Evolutionary conservation across 805 yeast genomes (phyloP).

Genomic region (Ogataea chonburiensis): DNA sequence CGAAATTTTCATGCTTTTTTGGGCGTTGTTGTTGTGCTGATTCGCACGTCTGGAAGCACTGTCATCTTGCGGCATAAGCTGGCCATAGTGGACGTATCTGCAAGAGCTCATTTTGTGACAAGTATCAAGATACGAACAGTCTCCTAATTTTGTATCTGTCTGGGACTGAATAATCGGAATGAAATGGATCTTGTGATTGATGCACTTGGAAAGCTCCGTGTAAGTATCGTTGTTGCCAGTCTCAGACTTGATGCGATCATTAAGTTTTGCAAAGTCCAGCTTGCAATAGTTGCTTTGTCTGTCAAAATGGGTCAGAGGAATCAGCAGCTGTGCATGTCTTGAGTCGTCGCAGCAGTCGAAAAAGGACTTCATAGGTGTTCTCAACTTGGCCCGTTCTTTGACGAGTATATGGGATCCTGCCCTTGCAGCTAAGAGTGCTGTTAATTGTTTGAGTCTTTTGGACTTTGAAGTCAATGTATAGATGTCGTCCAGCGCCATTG

Average conservation of each 20-base stretch:
- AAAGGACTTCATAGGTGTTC: conserved; percentile 44
- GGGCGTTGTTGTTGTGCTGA: conserved; percentile 23
- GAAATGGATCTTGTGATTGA: conserved; percentile 45
- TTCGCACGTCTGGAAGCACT: conserved; percentile 11
- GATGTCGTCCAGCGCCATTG: conserved; percentile 26
- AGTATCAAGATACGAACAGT: conserved; percentile 91
- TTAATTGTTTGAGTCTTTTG: conserved; percentile 28
- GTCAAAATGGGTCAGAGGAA: conserved; percentile 26
- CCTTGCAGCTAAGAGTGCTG: conserved; percentile 23
- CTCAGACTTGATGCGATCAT: conserved; percentile 17
- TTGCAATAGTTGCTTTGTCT: conserved; percentile 28
- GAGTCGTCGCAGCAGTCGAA: conserved; percentile 48
- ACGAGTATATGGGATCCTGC: conserved; percentile 42
- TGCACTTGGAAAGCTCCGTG: conserved; percentile 30
- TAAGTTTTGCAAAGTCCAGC: conserved; percentile 28
- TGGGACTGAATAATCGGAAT: conserved; percentile 53
- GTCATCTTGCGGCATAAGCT: conserved; percentile 41
- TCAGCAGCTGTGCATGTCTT: conserved; percentile 33
- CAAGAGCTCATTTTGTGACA: conserved; percentile 84
- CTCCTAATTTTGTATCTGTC: conserved; percentile 76
- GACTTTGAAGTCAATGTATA: conserved; percentile 30
- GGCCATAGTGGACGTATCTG: conserved; percentile 75
- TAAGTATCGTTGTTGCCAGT: conserved; percentile 9
- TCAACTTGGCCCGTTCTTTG: conserved; percentile 38
- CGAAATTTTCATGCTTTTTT: conserved; percentile 24